These are phyloP conservation scores for Daldinia vernicosa DNA, from an alignment of 495 filamentous ascomycete genomes.

Conservation along the genomic window DNA sequence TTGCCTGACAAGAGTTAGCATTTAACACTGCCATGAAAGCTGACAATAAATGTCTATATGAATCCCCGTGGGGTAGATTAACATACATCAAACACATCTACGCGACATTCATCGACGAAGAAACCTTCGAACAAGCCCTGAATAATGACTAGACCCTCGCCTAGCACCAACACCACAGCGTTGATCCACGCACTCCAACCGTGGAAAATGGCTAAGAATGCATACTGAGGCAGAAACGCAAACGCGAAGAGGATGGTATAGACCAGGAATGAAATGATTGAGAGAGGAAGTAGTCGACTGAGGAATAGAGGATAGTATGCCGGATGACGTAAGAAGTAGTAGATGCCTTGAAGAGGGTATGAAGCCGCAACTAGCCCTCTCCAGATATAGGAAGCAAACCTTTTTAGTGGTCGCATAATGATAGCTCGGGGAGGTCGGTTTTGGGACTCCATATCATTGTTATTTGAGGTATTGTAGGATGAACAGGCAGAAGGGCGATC, in stretches of 20 bases:
- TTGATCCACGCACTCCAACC: constrained; percentile 82
- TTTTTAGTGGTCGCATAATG: constrained; percentile 41
- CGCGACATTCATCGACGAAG: constrained; percentile 80
- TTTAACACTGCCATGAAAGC: not conserved
- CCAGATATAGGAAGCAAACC: constrained; percentile 42
- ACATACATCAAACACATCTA: constrained; percentile 92
- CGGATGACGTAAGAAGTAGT: constrained; percentile 76
- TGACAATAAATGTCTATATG: not conserved
- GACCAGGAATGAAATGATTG: constrained; percentile 75
- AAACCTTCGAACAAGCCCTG: constrained; percentile 81
- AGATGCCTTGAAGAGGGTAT: constrained; percentile 68
- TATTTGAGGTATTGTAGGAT: constrained; percentile 1
- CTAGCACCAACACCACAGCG: constrained; percentile 79
- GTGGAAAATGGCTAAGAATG: constrained; percentile 82
- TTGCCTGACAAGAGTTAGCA: constrained; percentile 47
- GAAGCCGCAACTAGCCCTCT: constrained; percentile 48
- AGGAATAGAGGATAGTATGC: constrained; percentile 73
- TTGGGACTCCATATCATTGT: constrained; percentile 42
- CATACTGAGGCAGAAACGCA: constrained; percentile 86
- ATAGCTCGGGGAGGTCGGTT: constrained; percentile 16
- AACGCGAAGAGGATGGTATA: constrained; percentile 82
- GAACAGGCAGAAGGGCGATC: not conserved
- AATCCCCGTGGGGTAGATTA: constrained; percentile 28
- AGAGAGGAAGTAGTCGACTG: constrained; percentile 72
- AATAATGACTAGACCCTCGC: constrained; percentile 82